Percentiles rank a stretch among this genome's conserved stretches.
Evolutionary conservation across 768 basidiomycete species (phyloP).

Genomic region (Lactarius vividus): DNA sequence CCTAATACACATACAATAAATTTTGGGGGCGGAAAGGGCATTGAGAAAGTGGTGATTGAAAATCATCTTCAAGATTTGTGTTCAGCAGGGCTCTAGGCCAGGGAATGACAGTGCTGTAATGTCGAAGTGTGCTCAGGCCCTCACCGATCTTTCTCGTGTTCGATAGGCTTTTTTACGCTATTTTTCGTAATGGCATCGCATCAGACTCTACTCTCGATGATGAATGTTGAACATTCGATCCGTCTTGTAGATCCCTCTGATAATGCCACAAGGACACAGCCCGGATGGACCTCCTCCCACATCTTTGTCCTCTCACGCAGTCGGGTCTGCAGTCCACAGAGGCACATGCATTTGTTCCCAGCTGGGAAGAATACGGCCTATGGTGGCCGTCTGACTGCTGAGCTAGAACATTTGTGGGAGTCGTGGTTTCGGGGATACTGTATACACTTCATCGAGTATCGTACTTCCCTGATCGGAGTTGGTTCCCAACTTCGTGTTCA

Average conservation of each 20-base stretch:
- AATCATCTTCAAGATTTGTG: not conserved
- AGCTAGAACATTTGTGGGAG: not conserved
- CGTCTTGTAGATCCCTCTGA: not conserved
- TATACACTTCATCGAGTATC: not conserved
- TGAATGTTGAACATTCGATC: not conserved
- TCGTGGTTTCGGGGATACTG: not conserved
- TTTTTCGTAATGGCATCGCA: not conserved
- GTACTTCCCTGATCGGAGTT: not conserved
- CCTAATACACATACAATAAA: not conserved
- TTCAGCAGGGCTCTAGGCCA: not conserved
- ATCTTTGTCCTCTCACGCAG: not conserved
- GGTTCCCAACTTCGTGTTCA: not conserved
- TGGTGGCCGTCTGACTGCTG: not conserved
- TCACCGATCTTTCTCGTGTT: not conserved
- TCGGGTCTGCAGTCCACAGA: not conserved
- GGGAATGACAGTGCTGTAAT: not conserved
- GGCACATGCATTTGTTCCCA: conserved; percentile 6
- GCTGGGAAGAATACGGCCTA: conserved; percentile 3
- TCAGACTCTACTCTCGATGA: not conserved
- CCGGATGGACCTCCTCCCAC: not conserved
- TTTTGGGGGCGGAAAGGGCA: not conserved
- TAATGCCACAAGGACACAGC: not conserved
- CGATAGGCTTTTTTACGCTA: not conserved
- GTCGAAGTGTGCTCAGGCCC: not conserved
- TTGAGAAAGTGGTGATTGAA: not conserved